phyloP scores from a whole-genome alignment of 257 asterid species.

The Nicotiana attenuata region DNA sequence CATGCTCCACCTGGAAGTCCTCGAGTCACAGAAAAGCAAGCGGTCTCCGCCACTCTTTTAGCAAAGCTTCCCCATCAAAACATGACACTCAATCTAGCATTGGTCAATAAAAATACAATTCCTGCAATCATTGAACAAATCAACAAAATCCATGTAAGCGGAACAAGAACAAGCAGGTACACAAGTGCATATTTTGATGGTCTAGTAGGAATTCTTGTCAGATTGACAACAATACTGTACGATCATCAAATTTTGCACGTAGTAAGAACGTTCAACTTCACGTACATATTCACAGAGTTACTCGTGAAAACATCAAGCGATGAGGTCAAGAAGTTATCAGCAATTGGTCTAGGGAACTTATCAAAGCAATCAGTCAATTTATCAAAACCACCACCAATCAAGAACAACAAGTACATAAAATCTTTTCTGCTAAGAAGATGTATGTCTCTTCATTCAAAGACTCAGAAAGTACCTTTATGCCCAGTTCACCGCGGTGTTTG shows the following conservation, averaged over 20 bases:
- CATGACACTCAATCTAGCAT: conserved; percentile 56
- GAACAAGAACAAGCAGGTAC: conserved; percentile 59
- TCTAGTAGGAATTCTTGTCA: conserved; percentile 64
- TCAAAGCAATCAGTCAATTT: conserved; percentile 49
- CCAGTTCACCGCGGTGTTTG: conserved; percentile 75
- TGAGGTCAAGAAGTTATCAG: conserved; percentile 64
- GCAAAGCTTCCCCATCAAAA: conserved; percentile 81
- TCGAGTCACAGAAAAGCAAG: conserved; percentile 55
- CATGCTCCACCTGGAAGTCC: conserved; percentile 32
- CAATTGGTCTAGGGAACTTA: conserved; percentile 58
- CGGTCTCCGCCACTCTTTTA: conserved; percentile 59
- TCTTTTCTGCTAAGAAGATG: conserved; percentile 32
- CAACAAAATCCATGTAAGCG: conserved; percentile 43
- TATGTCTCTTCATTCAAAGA: conserved; percentile 30
- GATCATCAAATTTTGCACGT: conserved; percentile 52
- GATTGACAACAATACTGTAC: conserved; percentile 65
- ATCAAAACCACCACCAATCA: conserved; percentile 48
- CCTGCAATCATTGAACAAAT: conserved; percentile 40
- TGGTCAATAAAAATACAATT: conserved; percentile 43
- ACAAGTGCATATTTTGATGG: conserved; percentile 66
- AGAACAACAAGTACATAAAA: conserved; percentile 38
- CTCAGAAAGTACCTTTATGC: conserved; percentile 31
- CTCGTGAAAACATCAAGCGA: conserved; percentile 54
- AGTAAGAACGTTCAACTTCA: conserved; percentile 47
- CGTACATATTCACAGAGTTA: conserved; percentile 51